Conservation (phyloP, 768 basidiomycete species). For the Tephrocybe sp. region DNA sequence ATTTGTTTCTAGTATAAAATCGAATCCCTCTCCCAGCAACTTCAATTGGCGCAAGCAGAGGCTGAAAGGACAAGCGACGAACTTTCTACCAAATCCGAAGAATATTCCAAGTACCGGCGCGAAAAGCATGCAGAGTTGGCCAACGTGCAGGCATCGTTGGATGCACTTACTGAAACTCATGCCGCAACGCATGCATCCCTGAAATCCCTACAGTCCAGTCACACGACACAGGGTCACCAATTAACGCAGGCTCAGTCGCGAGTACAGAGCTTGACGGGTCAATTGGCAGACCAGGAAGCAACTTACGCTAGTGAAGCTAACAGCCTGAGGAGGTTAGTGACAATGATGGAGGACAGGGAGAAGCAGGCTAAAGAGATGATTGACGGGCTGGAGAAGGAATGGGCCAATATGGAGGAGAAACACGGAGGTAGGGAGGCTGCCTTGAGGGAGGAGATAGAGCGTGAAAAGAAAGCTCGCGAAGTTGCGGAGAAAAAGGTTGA, state of each 20-base stretch:
- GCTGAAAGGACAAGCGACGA: constrained; percentile 68
- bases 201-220: constrained; percentile 69
- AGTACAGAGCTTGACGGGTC: constrained; percentile 71
- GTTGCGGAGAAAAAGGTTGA: constrained; percentile 69
- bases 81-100: constrained; percentile 70
- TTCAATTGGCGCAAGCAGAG: constrained; percentile 75
- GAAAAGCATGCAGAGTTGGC: constrained; percentile 76
- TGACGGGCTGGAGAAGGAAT: constrained; percentile 78
- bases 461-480: constrained; percentile 66
- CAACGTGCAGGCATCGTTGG: constrained; percentile 73
- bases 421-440: constrained; percentile 64
- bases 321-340: constrained; percentile 69
- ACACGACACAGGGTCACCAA: constrained; percentile 69
- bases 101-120: constrained; percentile 81
- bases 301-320: constrained; percentile 77
- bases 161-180: constrained; percentile 66
- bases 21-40: constrained; percentile 79
- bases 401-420: constrained; percentile 70
- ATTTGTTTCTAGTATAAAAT: constrained; percentile 67
- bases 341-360: constrained; percentile 86
- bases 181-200: constrained; percentile 66
- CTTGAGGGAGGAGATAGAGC: constrained; percentile 68
- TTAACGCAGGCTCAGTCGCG: constrained; percentile 74
- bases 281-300: constrained; percentile 82
- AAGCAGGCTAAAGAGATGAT: constrained; percentile 82